These are phyloP conservation scores for Suillus paluster DNA, from an alignment of 768 basidiomycete species.

Conservation along the genomic window DNA sequence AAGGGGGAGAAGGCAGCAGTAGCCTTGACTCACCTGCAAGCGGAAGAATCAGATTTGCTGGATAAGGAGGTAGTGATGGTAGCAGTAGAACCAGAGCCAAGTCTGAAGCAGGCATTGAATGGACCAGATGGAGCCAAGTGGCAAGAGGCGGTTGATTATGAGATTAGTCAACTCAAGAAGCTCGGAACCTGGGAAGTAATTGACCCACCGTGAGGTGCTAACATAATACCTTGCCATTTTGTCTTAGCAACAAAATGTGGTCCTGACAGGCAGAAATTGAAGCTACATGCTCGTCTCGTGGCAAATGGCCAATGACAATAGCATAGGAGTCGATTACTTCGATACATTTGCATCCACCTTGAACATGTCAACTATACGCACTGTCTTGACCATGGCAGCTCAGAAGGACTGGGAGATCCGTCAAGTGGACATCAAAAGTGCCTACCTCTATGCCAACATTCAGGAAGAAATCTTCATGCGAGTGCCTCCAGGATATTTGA, in stretches of 20 bases:
- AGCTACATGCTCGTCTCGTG: not conserved
- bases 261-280: slow-evolving; percentile 1
- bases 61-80: no score
- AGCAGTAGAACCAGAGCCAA: slow-evolving; percentile 1
- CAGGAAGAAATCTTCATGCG: slow-evolving; percentile 42
- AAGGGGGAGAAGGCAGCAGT: no score
- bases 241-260: not conserved
- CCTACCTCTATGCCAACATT: slow-evolving; percentile 20
- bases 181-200: slow-evolving; percentile 32
- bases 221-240: slow-evolving; percentile 26
- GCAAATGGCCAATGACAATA: not conserved
- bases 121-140: slow-evolving; percentile 9
- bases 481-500: slow-evolving; percentile 35
- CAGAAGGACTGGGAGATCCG: slow-evolving; percentile 13
- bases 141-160: slow-evolving; percentile 13
- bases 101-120: slow-evolving; percentile 2
- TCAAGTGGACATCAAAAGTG: slow-evolving; percentile 17
- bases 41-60: no score
- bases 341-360: slow-evolving; percentile 21
- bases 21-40: no score
- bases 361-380: slow-evolving; percentile 13
- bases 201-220: slow-evolving; percentile 28
- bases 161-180: slow-evolving; percentile 21
- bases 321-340: slow-evolving; percentile 23
- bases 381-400: slow-evolving; percentile 16